phyloP scores from a whole-genome alignment of 2,329 filamentous ascomycete genomes.

The Madurella fahalii region DNA sequence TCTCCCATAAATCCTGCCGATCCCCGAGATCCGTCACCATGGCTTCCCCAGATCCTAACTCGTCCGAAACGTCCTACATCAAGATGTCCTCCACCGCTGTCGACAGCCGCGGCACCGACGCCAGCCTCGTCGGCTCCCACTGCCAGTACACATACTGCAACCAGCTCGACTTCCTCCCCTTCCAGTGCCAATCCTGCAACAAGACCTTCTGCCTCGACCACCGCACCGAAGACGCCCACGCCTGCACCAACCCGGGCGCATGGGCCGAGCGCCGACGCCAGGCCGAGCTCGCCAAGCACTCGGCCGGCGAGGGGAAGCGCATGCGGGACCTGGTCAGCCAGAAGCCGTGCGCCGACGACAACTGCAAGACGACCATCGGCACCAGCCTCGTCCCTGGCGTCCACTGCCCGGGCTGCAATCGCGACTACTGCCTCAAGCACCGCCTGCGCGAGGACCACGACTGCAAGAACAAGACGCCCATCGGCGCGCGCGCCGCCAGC shows the following conservation, averaged over 20 bases:
- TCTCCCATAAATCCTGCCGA: neutral
- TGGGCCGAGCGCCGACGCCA: constrained; percentile 57
- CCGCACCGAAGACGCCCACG: constrained; percentile 78
- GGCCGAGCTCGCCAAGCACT: constrained; percentile 50
- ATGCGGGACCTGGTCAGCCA: constrained; percentile 54
- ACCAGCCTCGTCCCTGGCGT: constrained; percentile 64
- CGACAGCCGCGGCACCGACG: constrained; percentile 50
- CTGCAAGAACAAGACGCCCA: constrained; percentile 68
- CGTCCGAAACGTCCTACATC: constrained; percentile 56
- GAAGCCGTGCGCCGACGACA: constrained; percentile 62
- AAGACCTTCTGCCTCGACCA: constrained; percentile 91
- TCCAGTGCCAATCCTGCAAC: constrained; percentile 83
- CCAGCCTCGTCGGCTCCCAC: constrained; percentile 81
- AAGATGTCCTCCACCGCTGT: constrained; percentile 59
- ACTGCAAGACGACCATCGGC: constrained; percentile 68
- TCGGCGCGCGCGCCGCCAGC: constrained; percentile 45
- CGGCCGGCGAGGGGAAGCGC: constrained; percentile 50
- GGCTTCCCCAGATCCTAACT: constrained; percentile 46
- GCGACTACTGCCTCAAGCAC: constrained; percentile 74
- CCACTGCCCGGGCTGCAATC: constrained; percentile 67
- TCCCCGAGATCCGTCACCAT: constrained; percentile 36
- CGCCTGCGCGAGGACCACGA: constrained; percentile 76
- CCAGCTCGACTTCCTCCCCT: constrained; percentile 93
- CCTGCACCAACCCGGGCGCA: constrained; percentile 56
- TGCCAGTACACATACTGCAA: constrained; percentile 91